A percentile compares a stretch with the other conserved stretches of the same genome.
phyloP scores from a whole-genome alignment of 768 basidiomycete species.

The Amanita rubescens region DNA sequence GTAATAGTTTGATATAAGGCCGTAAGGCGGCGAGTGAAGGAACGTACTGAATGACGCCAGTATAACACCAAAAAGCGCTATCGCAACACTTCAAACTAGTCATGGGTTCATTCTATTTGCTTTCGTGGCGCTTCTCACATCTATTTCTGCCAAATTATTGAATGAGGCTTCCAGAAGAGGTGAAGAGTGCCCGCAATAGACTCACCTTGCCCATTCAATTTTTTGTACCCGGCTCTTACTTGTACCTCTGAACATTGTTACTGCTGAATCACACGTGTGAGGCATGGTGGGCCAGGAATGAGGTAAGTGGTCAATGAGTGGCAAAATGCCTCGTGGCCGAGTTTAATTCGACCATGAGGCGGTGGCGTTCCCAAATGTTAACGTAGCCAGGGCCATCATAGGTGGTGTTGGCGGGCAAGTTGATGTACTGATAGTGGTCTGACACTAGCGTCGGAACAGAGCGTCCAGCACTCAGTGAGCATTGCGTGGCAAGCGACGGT shows the following conservation, averaged over 20 bases:
- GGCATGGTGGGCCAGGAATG: neutral
- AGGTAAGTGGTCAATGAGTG: no score
- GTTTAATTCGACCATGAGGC: neutral
- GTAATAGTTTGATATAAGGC: neutral
- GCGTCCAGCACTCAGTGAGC: no score
- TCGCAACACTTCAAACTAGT: neutral
- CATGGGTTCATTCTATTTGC: neutral
- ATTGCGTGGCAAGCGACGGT: no score
- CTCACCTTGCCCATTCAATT: neutral
- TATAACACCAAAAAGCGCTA: neutral
- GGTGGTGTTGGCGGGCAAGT: constrained; percentile 16
- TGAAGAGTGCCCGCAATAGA: neutral
- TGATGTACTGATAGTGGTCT: no score
- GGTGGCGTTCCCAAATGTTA: no score
- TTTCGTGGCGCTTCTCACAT: neutral
- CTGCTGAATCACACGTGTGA: neutral
- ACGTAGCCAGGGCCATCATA: neutral
- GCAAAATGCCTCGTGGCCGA: constrained; percentile 9
- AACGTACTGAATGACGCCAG: neutral
- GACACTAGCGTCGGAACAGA: no score
- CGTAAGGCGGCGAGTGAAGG: neutral
- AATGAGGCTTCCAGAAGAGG: neutral
- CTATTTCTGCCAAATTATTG: constrained; percentile 1
- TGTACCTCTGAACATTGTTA: neutral
- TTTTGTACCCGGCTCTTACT: neutral